Evolutionary conservation across 1,284 basidiomycete genomes (phyloP).

Genomic region (Microstroma glucosiphilum): DNA sequence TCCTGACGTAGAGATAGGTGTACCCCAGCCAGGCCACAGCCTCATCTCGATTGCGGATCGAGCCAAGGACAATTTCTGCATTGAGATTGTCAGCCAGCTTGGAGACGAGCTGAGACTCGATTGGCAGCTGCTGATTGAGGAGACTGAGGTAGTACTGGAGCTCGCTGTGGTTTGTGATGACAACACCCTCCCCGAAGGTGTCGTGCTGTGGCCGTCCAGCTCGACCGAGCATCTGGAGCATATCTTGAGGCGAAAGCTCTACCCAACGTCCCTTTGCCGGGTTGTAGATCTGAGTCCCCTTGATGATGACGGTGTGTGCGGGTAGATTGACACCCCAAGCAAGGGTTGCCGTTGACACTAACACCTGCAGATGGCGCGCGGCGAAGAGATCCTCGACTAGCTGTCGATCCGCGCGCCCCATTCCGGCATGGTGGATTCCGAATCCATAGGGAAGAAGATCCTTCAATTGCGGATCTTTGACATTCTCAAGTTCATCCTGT

Average conservation of each 20-base stretch:
- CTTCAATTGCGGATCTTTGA: constrained; percentile 74
- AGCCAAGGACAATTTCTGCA: constrained; percentile 93
- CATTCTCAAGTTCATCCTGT: constrained; percentile 64
- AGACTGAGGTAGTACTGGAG: constrained; percentile 75
- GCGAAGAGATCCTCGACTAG: constrained; percentile 92
- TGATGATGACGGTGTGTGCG: constrained; percentile 97
- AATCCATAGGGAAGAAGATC: constrained; percentile 95
- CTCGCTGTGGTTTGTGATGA: constrained; percentile 95
- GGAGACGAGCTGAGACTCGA: constrained; percentile 89
- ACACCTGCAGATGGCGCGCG: constrained; percentile 84
- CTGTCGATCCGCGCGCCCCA: constrained; percentile 86
- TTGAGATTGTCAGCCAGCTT: constrained; percentile 94
- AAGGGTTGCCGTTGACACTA: constrained; percentile 94
- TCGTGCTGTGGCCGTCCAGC: constrained; percentile 97
- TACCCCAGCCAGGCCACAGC: constrained; percentile 78
- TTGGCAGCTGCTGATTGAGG: constrained; percentile 59
- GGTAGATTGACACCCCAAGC: constrained; percentile 99
- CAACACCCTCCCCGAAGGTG: constrained; percentile 93
- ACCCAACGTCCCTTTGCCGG: constrained; percentile 97
- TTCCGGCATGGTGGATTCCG: constrained; percentile 97
- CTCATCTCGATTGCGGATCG: constrained; percentile 83
- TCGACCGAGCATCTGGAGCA: constrained; percentile 96
- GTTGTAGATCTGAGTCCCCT: constrained; percentile 98
- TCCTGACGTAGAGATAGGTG: constrained; percentile 71
- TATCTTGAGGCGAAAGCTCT: constrained; percentile 91